Evolutionary conservation across 768 basidiomycete genomes (phyloP).

Genomic region (Mycena belliarum): DNA sequence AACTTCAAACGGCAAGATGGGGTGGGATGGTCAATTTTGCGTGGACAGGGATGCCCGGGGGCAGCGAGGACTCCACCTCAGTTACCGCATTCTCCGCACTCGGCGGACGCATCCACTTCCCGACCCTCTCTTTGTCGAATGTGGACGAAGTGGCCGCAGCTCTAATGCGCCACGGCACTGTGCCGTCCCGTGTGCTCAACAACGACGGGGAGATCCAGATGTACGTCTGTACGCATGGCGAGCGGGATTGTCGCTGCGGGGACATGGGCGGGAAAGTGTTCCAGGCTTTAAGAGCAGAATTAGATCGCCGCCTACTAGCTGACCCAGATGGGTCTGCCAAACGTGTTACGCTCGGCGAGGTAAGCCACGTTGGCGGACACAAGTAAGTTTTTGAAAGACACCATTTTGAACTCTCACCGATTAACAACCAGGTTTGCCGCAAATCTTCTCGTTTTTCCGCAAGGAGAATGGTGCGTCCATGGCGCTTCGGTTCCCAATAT

Average conservation of each 20-base stretch:
- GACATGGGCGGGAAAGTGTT: slow-evolving; percentile 61
- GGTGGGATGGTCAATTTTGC: slow-evolving; percentile 64
- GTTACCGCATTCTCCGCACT: slow-evolving; percentile 55
- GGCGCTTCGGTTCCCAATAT: neutral
- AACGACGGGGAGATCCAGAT: slow-evolving; percentile 36
- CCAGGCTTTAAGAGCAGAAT: slow-evolving; percentile 53
- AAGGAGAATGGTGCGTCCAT: slow-evolving; percentile 65
- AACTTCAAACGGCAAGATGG: slow-evolving; percentile 43
- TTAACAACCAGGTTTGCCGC: slow-evolving; percentile 57
- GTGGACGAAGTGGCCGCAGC: slow-evolving; percentile 45
- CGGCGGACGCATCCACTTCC: slow-evolving; percentile 52
- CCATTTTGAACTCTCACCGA: neutral
- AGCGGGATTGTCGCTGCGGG: slow-evolving; percentile 80
- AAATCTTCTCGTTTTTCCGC: slow-evolving; percentile 67
- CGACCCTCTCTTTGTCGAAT: slow-evolving; percentile 48
- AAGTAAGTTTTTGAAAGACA: slow-evolving; percentile 48
- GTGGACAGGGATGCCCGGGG: slow-evolving; percentile 39
- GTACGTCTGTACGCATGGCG: slow-evolving; percentile 79
- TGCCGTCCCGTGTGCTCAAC: neutral
- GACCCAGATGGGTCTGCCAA: slow-evolving; percentile 28
- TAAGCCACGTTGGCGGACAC: slow-evolving; percentile 84
- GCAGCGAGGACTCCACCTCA: slow-evolving; percentile 26
- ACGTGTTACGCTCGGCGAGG: slow-evolving; percentile 55
- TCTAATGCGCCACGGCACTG: slow-evolving; percentile 35
- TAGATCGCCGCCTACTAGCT: slow-evolving; percentile 37